Base-by-base conservation (phyloP, 2,329 filamentous ascomycete genomes). In the Orbilia quercus region DNA sequence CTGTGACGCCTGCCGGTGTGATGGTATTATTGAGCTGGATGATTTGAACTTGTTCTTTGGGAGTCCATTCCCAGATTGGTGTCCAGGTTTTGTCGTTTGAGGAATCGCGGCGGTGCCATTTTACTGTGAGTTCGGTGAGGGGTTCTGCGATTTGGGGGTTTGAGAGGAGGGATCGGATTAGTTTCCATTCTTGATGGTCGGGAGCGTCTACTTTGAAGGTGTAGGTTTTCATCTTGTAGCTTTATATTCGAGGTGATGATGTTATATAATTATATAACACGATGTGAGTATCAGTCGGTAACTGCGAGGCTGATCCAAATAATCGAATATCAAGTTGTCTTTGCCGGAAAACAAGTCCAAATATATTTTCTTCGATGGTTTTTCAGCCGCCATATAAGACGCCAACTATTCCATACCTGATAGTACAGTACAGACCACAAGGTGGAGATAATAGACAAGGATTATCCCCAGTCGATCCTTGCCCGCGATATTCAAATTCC, bases 191-290 rank as follows among this genome's bases (percentile, higher is more conserved):
- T 14, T 51, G 50, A 20, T 44, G 51, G 22, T 42, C 31, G 14
- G 18, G 1, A 2, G 51, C 12, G 16, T 66, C 62, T 2, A 66
- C 42, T 23, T 23, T 12, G 44, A 66, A 66, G 5, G 50, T 57
- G n/a, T 66, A 64, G 22, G 28, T 16, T 28, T n/a, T n/a, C 45
- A 50, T 50, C 2, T 2, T 50, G 16, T 9, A 22, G 16, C n/a
- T 45, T 45, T 45, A 45, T 20, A 5, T 42, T 42, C 12, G 12
- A 12, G 20, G 22, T 20, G 5, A 42, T n/a, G n/a, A n/a, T n/a
- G n/a, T n/a, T n/a, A n/a, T n/a, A n/a, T n/a, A n/a, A n/a, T n/a
- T n/a, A n/a, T n/a, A n/a, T n/a, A n/a, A n/a, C n/a, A n/a, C n/a
- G n/a, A n/a, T n/a, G n/a, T n/a, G n/a, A n/a, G n/a, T n/a, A n/a